A percentile compares a stretch with the other conserved stretches of the same genome.
Conservation (phyloP, 176 grass and related monocot species). For the Panicum miliaceum region DNA sequence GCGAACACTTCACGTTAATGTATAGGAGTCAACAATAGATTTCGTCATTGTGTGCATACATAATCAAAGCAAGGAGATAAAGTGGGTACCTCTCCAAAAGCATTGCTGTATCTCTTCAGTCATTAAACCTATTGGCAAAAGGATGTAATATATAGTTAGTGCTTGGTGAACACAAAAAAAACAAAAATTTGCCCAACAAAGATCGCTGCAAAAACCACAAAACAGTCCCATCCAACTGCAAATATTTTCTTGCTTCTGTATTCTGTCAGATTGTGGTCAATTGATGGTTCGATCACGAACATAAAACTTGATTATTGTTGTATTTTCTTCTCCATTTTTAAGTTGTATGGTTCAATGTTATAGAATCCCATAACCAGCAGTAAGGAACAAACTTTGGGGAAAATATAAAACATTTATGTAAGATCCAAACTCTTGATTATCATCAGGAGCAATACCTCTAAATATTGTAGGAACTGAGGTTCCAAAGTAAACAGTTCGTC, state of each 20-base stretch:
- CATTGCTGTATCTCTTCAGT: slow-evolving; percentile 73
- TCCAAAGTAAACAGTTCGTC: slow-evolving; percentile 84
- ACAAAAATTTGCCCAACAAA: not conserved
- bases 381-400: slow-evolving; percentile 23
- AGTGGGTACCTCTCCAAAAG: slow-evolving; percentile 72
- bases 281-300: slow-evolving; percentile 17
- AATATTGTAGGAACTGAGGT: slow-evolving; percentile 89
- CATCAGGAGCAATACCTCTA: slow-evolving; percentile 54
- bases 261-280: not conserved
- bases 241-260: slow-evolving; percentile 7
- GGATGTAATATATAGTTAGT: slow-evolving; percentile 32
- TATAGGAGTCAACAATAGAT: not conserved
- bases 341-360: not conserved
- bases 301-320: not conserved
- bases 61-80: slow-evolving; percentile 27
- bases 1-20: not conserved
- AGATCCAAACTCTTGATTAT: slow-evolving; percentile 20
- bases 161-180: not conserved
- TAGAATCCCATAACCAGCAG: not conserved
- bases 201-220: not conserved
- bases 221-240: not conserved
- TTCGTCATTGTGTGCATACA: slow-evolving; percentile 28
- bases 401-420: not conserved
- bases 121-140: slow-evolving; percentile 47
- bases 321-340: slow-evolving; percentile 7